Evolutionary conservation across 2,329 filamentous ascomycete species (phyloP).

Genomic region (Cytospora paraplurivora): DNA sequence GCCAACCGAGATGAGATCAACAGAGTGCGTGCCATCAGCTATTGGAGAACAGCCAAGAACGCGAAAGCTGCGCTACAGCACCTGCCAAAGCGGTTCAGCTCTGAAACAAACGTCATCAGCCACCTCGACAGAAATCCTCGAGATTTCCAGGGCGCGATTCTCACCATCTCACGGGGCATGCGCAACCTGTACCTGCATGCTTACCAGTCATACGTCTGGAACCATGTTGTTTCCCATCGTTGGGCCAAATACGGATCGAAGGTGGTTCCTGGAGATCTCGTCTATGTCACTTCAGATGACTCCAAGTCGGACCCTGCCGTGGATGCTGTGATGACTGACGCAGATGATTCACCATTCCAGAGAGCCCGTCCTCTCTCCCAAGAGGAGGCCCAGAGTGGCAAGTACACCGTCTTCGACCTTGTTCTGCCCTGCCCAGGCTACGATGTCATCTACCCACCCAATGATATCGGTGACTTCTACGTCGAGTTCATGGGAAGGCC

Average conservation of each 20-base stretch:
- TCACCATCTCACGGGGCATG: conserved; percentile 77
- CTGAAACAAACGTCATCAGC: conserved; percentile 76
- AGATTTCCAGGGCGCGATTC: conserved; percentile 81
- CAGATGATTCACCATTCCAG: conserved; percentile 47
- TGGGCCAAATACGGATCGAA: conserved; percentile 73
- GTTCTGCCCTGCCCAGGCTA: conserved; percentile 92
- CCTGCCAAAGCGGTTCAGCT: conserved; percentile 79
- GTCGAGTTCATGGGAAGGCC: conserved; percentile 80
- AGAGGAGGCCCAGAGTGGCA: conserved; percentile 75
- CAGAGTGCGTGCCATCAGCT: conserved; percentile 76
- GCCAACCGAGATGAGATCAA: conserved; percentile 74
- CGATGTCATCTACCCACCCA: conserved; percentile 83
- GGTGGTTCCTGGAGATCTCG: conserved; percentile 83
- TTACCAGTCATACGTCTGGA: conserved; percentile 95
- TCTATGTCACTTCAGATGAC: conserved; percentile 55
- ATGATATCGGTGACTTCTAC: conserved; percentile 84
- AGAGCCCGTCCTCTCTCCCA: conserved; percentile 72
- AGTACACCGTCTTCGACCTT: conserved; percentile 81
- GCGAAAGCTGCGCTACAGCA: conserved; percentile 62
- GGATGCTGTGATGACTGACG: conserved; percentile 60
- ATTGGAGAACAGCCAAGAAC: conserved; percentile 67
- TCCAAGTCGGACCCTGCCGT: conserved; percentile 51
- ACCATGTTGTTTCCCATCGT: conserved; percentile 77
- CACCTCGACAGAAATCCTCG: conserved; percentile 64
- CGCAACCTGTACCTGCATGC: conserved; percentile 96